Evolutionary conservation across 306 rosid genomes (phyloP).

Genomic region (Macrotyloma uniflorum): DNA sequence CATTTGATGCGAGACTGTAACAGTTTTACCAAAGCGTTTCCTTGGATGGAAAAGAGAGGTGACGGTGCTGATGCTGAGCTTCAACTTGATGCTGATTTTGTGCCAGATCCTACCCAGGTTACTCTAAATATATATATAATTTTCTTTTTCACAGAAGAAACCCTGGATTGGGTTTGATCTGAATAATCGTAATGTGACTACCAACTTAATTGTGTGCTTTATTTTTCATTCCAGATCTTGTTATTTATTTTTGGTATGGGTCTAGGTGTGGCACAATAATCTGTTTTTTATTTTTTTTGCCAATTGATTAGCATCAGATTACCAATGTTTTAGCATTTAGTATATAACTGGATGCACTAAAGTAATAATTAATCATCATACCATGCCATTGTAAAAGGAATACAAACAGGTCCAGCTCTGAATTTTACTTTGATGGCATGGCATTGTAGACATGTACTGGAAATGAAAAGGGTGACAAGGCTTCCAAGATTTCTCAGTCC

Average conservation of each 20-base stretch:
- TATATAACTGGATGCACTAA: conserved; percentile 3
- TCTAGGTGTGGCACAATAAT: conserved; percentile 1
- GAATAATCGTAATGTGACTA: not conserved
- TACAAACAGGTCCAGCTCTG: not conserved
- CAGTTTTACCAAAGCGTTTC: conserved; percentile 24
- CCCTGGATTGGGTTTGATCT: not conserved
- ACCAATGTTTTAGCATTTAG: not conserved
- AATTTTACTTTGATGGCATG: conserved; percentile 25
- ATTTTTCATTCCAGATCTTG: not conserved
- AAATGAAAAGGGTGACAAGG: conserved; percentile 45
- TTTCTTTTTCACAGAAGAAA: not conserved
- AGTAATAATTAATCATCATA: not conserved
- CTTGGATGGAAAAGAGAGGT: conserved; percentile 53
- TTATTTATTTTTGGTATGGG: not conserved
- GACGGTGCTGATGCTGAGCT: conserved; percentile 34
- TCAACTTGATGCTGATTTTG: conserved; percentile 34
- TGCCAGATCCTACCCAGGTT: conserved; percentile 49
- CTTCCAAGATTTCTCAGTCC: conserved; percentile 50
- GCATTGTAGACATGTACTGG: conserved; percentile 43
- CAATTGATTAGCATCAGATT: not conserved
- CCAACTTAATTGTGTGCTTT: not conserved
- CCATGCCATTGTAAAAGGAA: not conserved
- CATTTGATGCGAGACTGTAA: conserved; percentile 1
- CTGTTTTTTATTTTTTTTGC: not conserved
- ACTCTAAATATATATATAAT: not conserved